Evolutionary conservation across 1,284 basidiomycete species (phyloP), one percentile per base, ranked within the genome.

Genomic region (Ustilago crameri): DNA sequence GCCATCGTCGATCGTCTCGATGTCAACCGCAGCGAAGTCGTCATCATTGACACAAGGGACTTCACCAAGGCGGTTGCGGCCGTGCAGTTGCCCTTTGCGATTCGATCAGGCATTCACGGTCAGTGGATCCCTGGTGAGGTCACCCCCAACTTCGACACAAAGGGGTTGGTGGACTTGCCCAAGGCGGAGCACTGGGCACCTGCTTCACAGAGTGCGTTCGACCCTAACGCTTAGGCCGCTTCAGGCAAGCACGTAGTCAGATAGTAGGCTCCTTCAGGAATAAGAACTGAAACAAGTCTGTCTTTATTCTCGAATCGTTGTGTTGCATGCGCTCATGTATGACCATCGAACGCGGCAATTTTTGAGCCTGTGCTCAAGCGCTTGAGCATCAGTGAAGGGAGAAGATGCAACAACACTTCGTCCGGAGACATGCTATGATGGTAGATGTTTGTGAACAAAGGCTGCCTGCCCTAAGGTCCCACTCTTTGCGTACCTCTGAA

Each of bases 1-100:
- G 66, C 62, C 32, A 63, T 69, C 34, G 66, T 69, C 20, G 64
- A 69, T 18, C 47, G 66, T 9, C 66, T 69, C 20, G 66, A 69
- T 34, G 8, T 46, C 17, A 59, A 60, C 44, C 48, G 58, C 3
- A 69, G 64, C 46, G 66, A 69, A 45, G 62, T 69, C 32, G 66
- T 69, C 9, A 30, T 69, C 37, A 63, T 69, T 26, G 66, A 69
- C 41, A 69, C 66, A 3, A 30, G 35, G 20, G 59, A 62, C 37
- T 62, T 62, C 15, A 62, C 59, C 18, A 55, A 55, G 27, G 59
- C 59, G 3, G 43, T 62, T 3, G 59, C 52, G 9, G 59, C 59
- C 0, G 52, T 62, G 7, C 59, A 62, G 20, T 38, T 62, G 22
- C 59, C 59, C 1, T 62, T 62, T 17, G 52, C 59, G 26, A 62